Evolutionary conservation across 2,329 filamentous ascomycete genomes (phyloP).

Genomic region (Colletotrichum lindemuthianum): DNA sequence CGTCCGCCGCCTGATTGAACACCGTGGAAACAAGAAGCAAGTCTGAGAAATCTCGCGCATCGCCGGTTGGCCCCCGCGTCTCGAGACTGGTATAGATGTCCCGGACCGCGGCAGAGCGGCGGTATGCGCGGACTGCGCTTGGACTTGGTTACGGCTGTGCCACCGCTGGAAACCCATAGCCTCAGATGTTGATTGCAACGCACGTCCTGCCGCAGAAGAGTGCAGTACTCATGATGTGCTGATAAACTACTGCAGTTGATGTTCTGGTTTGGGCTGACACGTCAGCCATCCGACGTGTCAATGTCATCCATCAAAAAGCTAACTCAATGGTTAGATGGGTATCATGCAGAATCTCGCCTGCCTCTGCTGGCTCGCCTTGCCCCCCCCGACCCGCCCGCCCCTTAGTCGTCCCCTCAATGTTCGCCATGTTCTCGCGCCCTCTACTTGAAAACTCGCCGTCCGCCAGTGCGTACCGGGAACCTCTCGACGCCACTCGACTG

Average conservation of each 20-base stretch:
- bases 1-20: neutral
- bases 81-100: neutral
- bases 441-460: conserved; percentile 64
- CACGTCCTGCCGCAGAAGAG: neutral
- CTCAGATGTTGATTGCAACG: neutral
- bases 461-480: conserved; percentile 64
- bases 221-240: neutral
- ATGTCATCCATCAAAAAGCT: conserved; percentile 16
- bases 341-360: conserved; percentile 21
- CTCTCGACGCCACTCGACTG: conserved; percentile 68
- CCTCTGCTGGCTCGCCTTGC: neutral
- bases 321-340: conserved; percentile 30
- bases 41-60: neutral
- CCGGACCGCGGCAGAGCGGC: conserved; percentile 1
- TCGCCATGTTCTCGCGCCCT: no score
- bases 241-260: no score
- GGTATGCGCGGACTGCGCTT: conserved; percentile 14
- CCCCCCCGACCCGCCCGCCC: neutral
- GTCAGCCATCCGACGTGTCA: conserved; percentile 3
- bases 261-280: neutral
- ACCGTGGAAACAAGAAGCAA: neutral
- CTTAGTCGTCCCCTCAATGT: neutral
- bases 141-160: neutral
- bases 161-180: neutral
- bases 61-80: neutral